phyloP scores from a whole-genome alignment of 2,329 filamentous ascomycete genomes.

The Aspergillus brunneoviolaceus region DNA sequence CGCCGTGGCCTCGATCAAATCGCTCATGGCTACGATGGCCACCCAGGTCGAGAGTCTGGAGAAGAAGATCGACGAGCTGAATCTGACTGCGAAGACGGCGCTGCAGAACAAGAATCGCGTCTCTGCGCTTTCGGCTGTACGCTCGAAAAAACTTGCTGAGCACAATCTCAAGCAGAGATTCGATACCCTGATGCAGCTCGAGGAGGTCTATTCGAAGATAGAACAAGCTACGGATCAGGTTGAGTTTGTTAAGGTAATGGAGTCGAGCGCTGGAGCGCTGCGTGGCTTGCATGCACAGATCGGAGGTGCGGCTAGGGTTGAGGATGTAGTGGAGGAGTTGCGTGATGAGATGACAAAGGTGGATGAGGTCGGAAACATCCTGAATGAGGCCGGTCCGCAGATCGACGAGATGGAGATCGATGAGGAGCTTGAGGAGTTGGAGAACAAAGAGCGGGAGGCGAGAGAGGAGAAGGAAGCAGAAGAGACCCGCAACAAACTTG shows the following conservation, averaged over 20 bases:
- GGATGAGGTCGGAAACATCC: conserved; percentile 76
- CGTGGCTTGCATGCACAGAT: conserved; percentile 71
- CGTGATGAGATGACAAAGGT: conserved; percentile 76
- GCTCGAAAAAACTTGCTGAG: conserved; percentile 80
- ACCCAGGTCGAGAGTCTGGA: conserved; percentile 66
- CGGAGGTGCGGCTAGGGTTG: conserved; percentile 73
- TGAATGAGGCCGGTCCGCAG: conserved; percentile 61
- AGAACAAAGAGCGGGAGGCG: conserved; percentile 56
- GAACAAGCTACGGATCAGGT: conserved; percentile 84
- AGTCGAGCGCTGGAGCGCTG: conserved; percentile 71
- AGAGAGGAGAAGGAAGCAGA: conserved; percentile 51
- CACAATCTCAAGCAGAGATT: conserved; percentile 68
- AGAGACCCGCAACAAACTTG: conserved; percentile 51
- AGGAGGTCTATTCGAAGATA: conserved; percentile 78
- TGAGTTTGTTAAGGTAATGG: conserved; percentile 79
- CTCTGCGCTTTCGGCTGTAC: conserved; percentile 73
- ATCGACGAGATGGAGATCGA: conserved; percentile 84
- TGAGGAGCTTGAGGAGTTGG: conserved; percentile 77
- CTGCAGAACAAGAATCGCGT: conserved; percentile 71
- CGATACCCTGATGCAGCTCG: conserved; percentile 74
- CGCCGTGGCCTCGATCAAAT: conserved; percentile 76
- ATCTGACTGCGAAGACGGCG: conserved; percentile 64
- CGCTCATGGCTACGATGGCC: conserved; percentile 67
- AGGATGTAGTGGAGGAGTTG: conserved; percentile 71
- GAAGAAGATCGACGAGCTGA: conserved; percentile 51